These are phyloP conservation scores for Triticum timopheevii DNA, from an alignment of 176 grass and related monocot genomes.

Conservation along the genomic window DNA sequence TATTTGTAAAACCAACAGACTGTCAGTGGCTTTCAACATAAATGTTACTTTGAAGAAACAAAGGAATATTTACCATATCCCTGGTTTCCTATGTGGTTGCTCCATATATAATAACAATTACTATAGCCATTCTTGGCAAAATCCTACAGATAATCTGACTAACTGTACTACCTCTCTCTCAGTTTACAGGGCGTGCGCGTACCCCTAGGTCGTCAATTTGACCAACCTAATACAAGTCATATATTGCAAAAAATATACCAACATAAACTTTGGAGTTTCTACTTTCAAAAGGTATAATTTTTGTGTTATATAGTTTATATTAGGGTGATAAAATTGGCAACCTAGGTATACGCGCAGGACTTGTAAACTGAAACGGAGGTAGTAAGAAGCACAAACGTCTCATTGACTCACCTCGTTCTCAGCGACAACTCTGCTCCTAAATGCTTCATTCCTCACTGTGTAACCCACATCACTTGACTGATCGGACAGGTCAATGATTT, in stretches of 20 bases:
- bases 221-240: too few species aligned
- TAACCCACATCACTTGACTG: background rate
- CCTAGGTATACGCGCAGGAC: too few species aligned
- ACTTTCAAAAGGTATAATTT: too few species aligned
- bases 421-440: background rate
- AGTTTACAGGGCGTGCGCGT: too few species aligned
- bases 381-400: background rate
- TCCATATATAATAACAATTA: background rate
- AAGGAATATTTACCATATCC: background rate
- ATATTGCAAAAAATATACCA: too few species aligned
- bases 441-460: background rate
- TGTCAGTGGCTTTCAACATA: background rate
- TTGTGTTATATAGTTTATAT: too few species aligned
- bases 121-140: background rate
- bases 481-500: background rate
- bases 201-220: too few species aligned
- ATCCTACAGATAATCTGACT: background rate
- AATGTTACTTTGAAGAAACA: background rate
- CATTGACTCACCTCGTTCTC: constrained; percentile 20
- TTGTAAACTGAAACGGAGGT: too few species aligned
- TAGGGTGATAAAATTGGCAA: too few species aligned
- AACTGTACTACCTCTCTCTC: too few species aligned
- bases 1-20: background rate
- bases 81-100: background rate
- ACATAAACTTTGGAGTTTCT: too few species aligned